Base-by-base conservation (phyloP, 2,329 filamentous ascomycete species). In the Penicillium occitanis region DNA sequence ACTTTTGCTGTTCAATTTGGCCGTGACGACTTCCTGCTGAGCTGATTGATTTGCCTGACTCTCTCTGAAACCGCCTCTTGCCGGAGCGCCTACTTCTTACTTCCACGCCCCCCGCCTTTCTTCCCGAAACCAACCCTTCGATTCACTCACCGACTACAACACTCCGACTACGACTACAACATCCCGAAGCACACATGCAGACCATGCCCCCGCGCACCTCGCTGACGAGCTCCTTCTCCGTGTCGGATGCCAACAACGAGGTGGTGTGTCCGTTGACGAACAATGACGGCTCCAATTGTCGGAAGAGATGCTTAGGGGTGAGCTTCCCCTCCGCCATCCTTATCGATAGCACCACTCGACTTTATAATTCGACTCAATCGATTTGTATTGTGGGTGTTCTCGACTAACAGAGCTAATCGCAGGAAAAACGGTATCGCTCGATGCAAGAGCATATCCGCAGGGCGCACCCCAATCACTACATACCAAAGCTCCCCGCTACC, bases 381-480 rank as follows among this genome's bases (percentile, higher is more conserved):
- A 19, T 14, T 37, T n/a, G 5, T 6, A n/a, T 51, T 30, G 25
- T 8, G 2, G 1, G 14, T 17, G 35, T n/a, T n/a, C 4, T 35
- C 51, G 7, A 19, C 50, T 64, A 48, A 64, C 35, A 55, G 13
- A 25, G 35, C 72, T 61, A 67, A 70, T 71, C 78, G 30, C 80
- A 96, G 92, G 92, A 96, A 83, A 96, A 96, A 81, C 88, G 92
- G 72, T 99, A 93, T 83, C 93, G 95, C 79, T 98, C 94, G 69
- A 98, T 99, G 92, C 95, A 98, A 82, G 95, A 99, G 86, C 95
- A 99, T 77, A 98, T 99, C 75, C 92, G 95, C 74, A 90, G 95
- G 79, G 94, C 95, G 71, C 95, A 99, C 78, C 94, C 94, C 68
- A 93, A 96, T 78, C 91, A 97, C 79, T 98, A 98, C 82, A 96